phyloP scores from a whole-genome alignment of 164 flowering plant species.

The Houttuynia cordata region DNA sequence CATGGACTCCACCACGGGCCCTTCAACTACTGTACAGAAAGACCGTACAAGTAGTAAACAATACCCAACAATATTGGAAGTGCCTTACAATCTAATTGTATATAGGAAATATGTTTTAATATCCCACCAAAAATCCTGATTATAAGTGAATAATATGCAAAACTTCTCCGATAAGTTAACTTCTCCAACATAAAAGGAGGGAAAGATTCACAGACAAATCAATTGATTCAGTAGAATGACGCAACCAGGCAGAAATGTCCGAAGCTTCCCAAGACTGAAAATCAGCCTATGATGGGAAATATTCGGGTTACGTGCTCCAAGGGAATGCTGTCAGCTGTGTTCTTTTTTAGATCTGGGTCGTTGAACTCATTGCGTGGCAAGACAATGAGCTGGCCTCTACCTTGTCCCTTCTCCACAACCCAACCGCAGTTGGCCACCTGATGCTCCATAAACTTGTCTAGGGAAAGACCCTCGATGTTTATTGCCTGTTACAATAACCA shows the following conservation, averaged over 20 bases:
- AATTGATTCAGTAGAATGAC: not conserved
- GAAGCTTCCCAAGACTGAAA: not conserved
- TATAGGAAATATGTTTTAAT: too few species aligned
- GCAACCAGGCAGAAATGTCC: not conserved
- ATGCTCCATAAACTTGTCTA: conserved; percentile 91
- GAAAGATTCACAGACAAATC: too few species aligned
- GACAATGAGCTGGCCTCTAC: conserved; percentile 54
- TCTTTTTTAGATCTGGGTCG: conserved; percentile 81
- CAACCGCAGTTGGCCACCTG: conserved; percentile 67
- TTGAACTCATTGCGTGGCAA: conserved; percentile 75
- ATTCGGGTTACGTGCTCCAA: conserved; percentile 76
- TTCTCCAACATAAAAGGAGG: too few species aligned
- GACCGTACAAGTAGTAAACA: too few species aligned
- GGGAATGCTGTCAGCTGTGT: conserved; percentile 48
- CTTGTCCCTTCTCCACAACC: conserved; percentile 60
- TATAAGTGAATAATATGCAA: too few species aligned
- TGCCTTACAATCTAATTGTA: too few species aligned
- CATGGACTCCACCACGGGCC: too few species aligned
- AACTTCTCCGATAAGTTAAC: too few species aligned
- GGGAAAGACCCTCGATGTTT: conserved; percentile 74
- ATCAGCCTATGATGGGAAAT: conserved; percentile 70
- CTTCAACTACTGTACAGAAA: too few species aligned
- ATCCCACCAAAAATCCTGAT: too few species aligned
- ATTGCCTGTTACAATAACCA: conserved; percentile 43
- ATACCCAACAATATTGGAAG: too few species aligned